Evolutionary conservation across 352 stramenopile species (phyloP), one percentile per base, ranked within the genome.

Genomic region (Globisporangium megalacanthum): DNA sequence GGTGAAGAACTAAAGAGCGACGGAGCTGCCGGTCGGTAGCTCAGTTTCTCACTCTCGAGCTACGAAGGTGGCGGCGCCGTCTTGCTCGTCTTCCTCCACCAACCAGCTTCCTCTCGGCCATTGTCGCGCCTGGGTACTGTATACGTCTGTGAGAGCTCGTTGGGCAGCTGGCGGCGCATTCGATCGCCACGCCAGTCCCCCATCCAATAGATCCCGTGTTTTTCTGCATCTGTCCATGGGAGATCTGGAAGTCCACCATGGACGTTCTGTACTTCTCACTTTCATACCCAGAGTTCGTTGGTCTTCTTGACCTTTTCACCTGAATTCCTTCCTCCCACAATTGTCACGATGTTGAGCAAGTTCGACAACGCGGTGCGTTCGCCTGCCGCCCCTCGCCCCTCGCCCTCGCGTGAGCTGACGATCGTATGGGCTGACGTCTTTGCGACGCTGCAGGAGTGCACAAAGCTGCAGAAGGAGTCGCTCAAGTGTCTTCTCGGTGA

Each of bases 381-480:
- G 25, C 25, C 25, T 29, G 25, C 25, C 25, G 25, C 25, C 25
- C 25, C 1, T 29, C n/a, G n/a, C 25, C 25, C 4, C 25, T 29
- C 25, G 25, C 25, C 25, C 25, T 29, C 25, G 2, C 25, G 25
- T 4, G 25, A n/a, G n/a, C 46, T 51, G 20, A 17, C 19, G 2
- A 7, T 51, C n/a, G 4, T 46, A 6, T 55, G 31, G 19, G 52
- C 54, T 36, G 10, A 22, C 52, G 25, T 20, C 8, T 1, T 52
- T 11, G 54, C 42, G 17, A 22, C 19, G 15, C 11, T 0, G 33
- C 54, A 89, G 79, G 79, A 88, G 52, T 89, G 77, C 63, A 59
- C 79, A 11, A 77, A 76, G 65, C 52, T 89, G 63, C 79, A 89
- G 54, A 72, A 74, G 20, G 79, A 87, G 52, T 89, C 79, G 54